Percentiles rank a stretch among this genome's conserved stretches.
Evolutionary conservation across 1,284 basidiomycete genomes (phyloP).

Genomic region (Cutaneotrichosporon sp.): DNA sequence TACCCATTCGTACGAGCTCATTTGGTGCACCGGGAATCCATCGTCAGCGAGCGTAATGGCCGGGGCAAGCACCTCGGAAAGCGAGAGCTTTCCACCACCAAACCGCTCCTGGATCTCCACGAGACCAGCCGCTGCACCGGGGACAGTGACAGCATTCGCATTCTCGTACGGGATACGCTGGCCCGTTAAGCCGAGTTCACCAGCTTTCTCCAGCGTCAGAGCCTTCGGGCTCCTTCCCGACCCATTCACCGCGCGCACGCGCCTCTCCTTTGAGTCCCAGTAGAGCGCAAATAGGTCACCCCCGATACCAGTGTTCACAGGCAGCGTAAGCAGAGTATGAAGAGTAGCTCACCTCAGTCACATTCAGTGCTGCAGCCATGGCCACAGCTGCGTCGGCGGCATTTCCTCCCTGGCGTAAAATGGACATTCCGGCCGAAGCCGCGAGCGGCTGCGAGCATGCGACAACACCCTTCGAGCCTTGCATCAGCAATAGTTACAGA

Average conservation of each 20-base stretch:
- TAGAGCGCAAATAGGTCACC: constrained; percentile 86
- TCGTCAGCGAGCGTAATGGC: constrained; percentile 77
- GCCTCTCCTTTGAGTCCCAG: constrained; percentile 76
- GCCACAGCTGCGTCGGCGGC: constrained; percentile 79
- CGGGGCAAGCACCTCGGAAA: constrained; percentile 74
- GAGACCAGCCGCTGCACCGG: constrained; percentile 87
- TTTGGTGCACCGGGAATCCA: constrained; percentile 64
- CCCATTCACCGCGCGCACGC: constrained; percentile 62
- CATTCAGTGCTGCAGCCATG: constrained; percentile 82
- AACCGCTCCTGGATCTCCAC: constrained; percentile 76
- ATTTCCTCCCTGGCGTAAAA: constrained; percentile 81
- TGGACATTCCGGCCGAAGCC: constrained; percentile 76
- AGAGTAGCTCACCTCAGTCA: constrained; percentile 70
- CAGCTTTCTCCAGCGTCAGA: constrained; percentile 69
- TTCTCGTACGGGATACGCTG: constrained; percentile 63
- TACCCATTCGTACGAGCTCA: constrained; percentile 20
- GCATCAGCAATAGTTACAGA: constrained; percentile 65
- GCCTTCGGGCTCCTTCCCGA: constrained; percentile 76
- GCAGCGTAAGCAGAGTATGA: constrained; percentile 34
- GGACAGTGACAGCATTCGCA: constrained; percentile 85
- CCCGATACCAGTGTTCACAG: constrained; percentile 34
- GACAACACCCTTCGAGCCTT: constrained; percentile 80
- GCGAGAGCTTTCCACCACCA: constrained; percentile 70
- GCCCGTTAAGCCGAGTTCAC: constrained; percentile 63
- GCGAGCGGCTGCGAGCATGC: constrained; percentile 82